Conservation (phyloP, 1,284 basidiomycete genomes). For the Fomitopsis pinicola region DNA sequence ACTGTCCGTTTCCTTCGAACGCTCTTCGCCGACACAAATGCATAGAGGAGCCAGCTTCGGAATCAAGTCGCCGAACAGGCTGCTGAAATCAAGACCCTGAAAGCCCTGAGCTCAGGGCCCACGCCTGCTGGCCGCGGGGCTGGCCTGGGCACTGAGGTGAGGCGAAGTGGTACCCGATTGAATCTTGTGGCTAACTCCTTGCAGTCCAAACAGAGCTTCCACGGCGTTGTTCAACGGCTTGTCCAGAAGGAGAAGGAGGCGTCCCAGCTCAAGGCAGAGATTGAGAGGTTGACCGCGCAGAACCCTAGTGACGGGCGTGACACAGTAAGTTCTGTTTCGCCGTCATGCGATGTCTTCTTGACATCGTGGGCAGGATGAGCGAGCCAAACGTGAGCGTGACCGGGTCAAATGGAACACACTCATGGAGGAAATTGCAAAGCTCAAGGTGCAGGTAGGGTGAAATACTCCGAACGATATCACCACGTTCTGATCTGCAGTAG, state of each 20-base stretch:
- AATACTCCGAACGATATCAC: background rate
- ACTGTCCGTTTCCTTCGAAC: background rate
- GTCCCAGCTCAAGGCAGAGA: conserved; percentile 65
- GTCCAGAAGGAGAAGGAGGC: conserved; percentile 86
- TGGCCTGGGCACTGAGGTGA: conserved; percentile 45
- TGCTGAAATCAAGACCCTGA: conserved; percentile 64
- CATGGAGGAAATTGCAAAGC: conserved; percentile 71
- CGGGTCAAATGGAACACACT: conserved; percentile 70
- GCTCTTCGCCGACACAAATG: background rate
- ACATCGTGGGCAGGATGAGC: conserved; percentile 55
- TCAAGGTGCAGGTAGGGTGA: conserved; percentile 58
- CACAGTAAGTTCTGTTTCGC: conserved; percentile 39
- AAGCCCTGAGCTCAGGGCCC: conserved; percentile 44
- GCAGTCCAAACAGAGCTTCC: conserved; percentile 46
- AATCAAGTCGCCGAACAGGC: conserved; percentile 54
- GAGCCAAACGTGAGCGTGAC: conserved; percentile 74
- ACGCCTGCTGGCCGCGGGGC: conserved; percentile 30
- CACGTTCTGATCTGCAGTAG: background rate
- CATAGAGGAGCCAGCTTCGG: conserved; percentile 47
- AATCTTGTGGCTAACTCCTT: background rate
- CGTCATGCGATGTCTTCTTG: conserved; percentile 4
- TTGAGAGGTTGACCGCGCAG: conserved; percentile 59
- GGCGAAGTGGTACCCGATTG: background rate
- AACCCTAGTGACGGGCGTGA: conserved; percentile 54
- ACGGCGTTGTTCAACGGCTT: conserved; percentile 78